Evolutionary conservation across 805 yeast genomes (phyloP), one percentile per base, ranked within the genome.

Genomic region (Yamadazyma paraphyllophila): DNA sequence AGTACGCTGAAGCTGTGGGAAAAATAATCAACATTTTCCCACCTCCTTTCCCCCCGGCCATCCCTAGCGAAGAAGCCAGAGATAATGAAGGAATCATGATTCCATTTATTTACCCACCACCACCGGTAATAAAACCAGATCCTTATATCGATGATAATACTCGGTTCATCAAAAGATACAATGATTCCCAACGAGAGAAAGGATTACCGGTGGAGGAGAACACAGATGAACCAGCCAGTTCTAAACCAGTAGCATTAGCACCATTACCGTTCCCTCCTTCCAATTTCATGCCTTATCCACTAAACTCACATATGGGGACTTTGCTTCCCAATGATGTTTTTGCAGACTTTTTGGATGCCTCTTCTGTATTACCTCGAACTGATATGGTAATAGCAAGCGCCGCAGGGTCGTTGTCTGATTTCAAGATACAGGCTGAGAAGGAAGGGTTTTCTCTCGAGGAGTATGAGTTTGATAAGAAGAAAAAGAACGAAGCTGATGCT

Each of bases 351-450:
- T 47, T 70, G 15, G 67, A 63, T 13, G 77, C 76, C 2, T 62
- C 59, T 52, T 58, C 62, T 32, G 44, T 59, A 17, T 54, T 71
- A 17, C 76, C 76, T 2, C 52, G 74, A 34, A 62, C 63, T 11
- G 75, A 71, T 44, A 71, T 71, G 77, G 74, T 70, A 12, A 60
- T 69, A 6, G 77, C 77, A 12, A 67, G 74, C 50, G 77, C 77
- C 7, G 76, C 77, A 0, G 76, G 75, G 7, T 65, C 74, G 24
- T 60, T 71, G 32, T 60, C 54, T 47, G 77, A 71, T 35, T 54
- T 71, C 45, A 60, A 55, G 36, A 35, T 49, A 4, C 71, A 66
- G 42, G 74, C 76, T 1, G 41, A 37, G 4, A 52, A 59, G 14
- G 74, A 67, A 46, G 66, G 67, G 2, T 66, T 70, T 37, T 53